A percentile compares a stretch with the other conserved stretches of the same genome.
Evolutionary conservation across 441 rosid species (phyloP).

Genomic region (Jatropha podagrica): DNA sequence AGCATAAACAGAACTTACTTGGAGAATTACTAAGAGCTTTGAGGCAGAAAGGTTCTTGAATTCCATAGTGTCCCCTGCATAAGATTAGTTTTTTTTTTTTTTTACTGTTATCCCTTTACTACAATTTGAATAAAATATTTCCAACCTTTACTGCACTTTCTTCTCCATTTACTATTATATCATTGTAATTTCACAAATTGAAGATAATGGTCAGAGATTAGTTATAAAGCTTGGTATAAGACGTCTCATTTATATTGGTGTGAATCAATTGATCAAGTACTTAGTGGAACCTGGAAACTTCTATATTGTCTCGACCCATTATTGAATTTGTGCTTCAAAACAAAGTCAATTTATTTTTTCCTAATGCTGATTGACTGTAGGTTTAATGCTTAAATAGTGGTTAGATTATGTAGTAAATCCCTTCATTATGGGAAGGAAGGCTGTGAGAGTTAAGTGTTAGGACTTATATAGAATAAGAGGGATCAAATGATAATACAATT

Average conservation of each 20-base stretch:
- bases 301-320: neutral
- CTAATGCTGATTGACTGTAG: neutral
- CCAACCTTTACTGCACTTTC: neutral
- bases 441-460: neutral
- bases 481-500: no score
- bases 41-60: constrained; percentile 52
- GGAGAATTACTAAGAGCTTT: constrained; percentile 53
- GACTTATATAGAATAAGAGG: no score
- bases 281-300: neutral
- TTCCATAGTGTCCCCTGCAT: neutral
- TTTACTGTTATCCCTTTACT: neutral
- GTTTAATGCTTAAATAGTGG: neutral
- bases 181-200: neutral
- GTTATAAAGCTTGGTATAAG: neutral
- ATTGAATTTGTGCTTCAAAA: neutral
- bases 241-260: constrained; percentile 4
- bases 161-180: neutral
- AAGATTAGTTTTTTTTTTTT: neutral
- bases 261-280: neutral
- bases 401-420: neutral
- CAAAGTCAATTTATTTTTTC: neutral
- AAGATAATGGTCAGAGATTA: neutral
- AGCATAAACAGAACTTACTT: constrained; percentile 58
- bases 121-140: neutral
- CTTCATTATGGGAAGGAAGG: neutral